Evolutionary conservation across 2,329 filamentous ascomycete species (phyloP), one percentile per base, ranked within the genome.

Genomic region (Aspergillus ibericus): DNA sequence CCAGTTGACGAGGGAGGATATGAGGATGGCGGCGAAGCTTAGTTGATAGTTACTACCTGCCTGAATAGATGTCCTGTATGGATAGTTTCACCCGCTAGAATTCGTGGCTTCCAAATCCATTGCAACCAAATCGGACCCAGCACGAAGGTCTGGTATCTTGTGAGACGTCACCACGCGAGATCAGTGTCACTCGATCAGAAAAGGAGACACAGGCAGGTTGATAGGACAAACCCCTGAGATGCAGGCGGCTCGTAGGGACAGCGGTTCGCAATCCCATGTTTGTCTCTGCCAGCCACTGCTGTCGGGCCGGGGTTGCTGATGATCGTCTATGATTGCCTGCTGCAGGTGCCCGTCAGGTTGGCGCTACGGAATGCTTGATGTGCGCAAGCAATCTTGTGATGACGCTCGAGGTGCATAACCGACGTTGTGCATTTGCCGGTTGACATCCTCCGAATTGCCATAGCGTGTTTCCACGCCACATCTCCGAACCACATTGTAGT

Each of bases 1-100:
- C 59, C 76, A 81, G 63, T 70, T 85, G 40, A 83, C 81, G 1
- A 79, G 77, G 60, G 78, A 82, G 64, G 79, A 81, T 50, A 68
- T 85, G 65, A 76, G 75, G 64, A 77, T 79, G 66, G 82, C 81
- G 55, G 78, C 61, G 5, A 63, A 63, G 44, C 40, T 63, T 22
- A 63, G 56, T 48, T 64, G 42, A 49, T 40, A n/a, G 5, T 7
- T 35, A 15, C 12, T 35, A 15, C 12, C n/a, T 25, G 32, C 18
- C 32, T 34, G 10, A 15, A 16, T 32, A 49, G 22, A 52, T 13
- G 13, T 29, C 27, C 2, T 9, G 10, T 29, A 18, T 16, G 36
- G 36, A 40, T 40, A 40, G 6, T 10, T 32, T 3, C 10, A 10
- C 29, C 29, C 29, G 12, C n/a, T 32, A 32, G 29, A 9, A 8